phyloP scores from a whole-genome alignment of 345 rosid genomes.

The Lepidium africanum region DNA sequence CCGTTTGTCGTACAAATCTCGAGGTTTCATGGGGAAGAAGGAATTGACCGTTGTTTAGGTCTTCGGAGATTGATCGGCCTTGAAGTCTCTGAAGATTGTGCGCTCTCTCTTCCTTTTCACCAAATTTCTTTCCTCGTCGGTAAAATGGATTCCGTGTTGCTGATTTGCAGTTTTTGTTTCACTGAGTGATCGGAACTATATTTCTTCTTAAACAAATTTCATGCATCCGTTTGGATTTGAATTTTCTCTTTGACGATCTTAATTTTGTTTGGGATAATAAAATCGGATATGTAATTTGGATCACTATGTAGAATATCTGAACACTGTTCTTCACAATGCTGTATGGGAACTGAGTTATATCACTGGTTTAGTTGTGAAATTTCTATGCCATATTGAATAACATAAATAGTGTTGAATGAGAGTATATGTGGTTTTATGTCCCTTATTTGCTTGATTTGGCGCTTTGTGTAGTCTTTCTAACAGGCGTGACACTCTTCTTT shows the following conservation, averaged over 20 bases:
- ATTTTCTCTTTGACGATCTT: not conserved
- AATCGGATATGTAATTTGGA: not conserved
- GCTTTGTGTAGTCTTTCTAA: too few relatives aligned
- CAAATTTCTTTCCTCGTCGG: not conserved
- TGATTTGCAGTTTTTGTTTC: not conserved
- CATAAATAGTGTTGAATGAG: not conserved
- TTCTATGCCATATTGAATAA: not conserved
- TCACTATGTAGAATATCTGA: not conserved
- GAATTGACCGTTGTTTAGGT: not conserved
- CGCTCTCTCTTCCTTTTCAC: not conserved
- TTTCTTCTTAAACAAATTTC: not conserved
- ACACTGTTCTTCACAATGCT: not conserved
- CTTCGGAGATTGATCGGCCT: not conserved
- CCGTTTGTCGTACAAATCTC: not conserved
- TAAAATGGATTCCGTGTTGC: not conserved
- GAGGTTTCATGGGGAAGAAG: not conserved
- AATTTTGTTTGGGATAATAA: not conserved
- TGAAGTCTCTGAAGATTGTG: not conserved
- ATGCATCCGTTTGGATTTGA: not conserved
- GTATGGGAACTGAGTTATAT: not conserved
- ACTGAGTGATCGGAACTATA: not conserved
- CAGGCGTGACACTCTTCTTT: not conserved
- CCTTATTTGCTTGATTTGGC: not conserved
- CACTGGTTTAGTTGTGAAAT: not conserved
- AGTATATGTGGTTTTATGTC: not conserved